Percentiles rank a stretch among this genome's conserved stretches.
phyloP scores from a whole-genome alignment of 108 stramenopile genomes.

The Cyclostephanos tholiformis region DNA sequence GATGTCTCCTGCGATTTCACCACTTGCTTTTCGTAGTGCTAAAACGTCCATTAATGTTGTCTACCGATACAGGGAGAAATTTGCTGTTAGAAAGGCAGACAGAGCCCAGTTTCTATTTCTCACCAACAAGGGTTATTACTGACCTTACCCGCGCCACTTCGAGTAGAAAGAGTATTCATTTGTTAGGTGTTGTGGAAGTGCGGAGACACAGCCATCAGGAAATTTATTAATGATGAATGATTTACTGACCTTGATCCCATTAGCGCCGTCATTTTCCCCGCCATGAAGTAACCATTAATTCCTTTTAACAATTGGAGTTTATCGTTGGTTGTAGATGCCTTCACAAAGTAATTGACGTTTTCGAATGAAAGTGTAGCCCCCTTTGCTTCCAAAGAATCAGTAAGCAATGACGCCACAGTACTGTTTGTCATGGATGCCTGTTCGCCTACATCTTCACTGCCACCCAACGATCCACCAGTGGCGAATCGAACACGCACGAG shows the following conservation, averaged over 20 bases:
- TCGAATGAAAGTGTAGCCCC: slow-evolving; percentile 67
- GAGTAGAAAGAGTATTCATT: not conserved
- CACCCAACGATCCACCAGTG: slow-evolving; percentile 27
- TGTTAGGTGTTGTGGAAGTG: not conserved
- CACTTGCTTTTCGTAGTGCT: slow-evolving; percentile 83
- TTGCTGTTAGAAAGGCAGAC: not conserved
- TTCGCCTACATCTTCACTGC: slow-evolving; percentile 21
- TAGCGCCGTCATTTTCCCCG: slow-evolving; percentile 75
- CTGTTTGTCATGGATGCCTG: slow-evolving; percentile 3
- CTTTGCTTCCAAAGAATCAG: slow-evolving; percentile 14
- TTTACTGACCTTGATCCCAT: slow-evolving; percentile 41
- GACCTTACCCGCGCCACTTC: slow-evolving; percentile 4
- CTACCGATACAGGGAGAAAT: slow-evolving; percentile 24
- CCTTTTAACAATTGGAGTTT: slow-evolving; percentile 65
- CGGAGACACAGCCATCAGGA: not conserved
- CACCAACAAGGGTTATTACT: not conserved
- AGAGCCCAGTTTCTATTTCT: not conserved
- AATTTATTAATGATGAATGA: slow-evolving; percentile 1
- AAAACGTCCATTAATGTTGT: slow-evolving; percentile 76
- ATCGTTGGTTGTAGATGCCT: slow-evolving; percentile 60
- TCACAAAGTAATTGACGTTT: slow-evolving; percentile 63
- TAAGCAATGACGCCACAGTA: slow-evolving; percentile 26
- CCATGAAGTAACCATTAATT: slow-evolving; percentile 57
- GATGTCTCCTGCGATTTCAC: slow-evolving; percentile 78
- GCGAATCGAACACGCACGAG: slow-evolving; percentile 31